phyloP scores from a whole-genome alignment of 1,284 basidiomycete genomes.

The Pisolithus thermaeus region DNA sequence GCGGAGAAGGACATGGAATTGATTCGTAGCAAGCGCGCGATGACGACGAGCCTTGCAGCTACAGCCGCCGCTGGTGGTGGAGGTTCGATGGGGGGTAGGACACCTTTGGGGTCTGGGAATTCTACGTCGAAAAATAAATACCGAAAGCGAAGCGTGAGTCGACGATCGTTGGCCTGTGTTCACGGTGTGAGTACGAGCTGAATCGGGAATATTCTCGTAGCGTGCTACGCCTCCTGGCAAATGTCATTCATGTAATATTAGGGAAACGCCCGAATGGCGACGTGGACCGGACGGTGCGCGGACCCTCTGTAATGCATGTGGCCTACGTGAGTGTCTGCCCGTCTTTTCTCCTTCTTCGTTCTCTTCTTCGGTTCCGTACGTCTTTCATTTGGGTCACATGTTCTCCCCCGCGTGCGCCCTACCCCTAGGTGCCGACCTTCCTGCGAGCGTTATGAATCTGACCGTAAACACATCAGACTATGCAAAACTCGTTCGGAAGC shows the following conservation, averaged over 20 bases:
- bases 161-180: slow-evolving; percentile 6
- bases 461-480: slow-evolving; percentile 45
- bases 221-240: slow-evolving; percentile 76
- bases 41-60: slow-evolving; percentile 44
- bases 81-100: slow-evolving; percentile 19
- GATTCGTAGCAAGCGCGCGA: slow-evolving; percentile 69
- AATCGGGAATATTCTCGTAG: slow-evolving; percentile 33
- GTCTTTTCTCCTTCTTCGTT: neutral
- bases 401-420: too few species aligned
- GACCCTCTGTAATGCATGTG: slow-evolving; percentile 78
- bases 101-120: slow-evolving; percentile 7
- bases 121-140: slow-evolving; percentile 68
- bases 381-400: neutral
- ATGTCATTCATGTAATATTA: slow-evolving; percentile 78
- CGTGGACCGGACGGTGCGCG: slow-evolving; percentile 74
- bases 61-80: slow-evolving; percentile 32
- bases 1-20: slow-evolving; percentile 78
- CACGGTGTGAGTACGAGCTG: slow-evolving; percentile 18
- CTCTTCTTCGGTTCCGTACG: neutral
- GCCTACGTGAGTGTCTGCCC: slow-evolving; percentile 55
- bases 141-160: slow-evolving; percentile 72
- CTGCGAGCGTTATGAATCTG: neutral
- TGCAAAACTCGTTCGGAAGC: slow-evolving; percentile 71
- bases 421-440: too few species aligned
- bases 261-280: slow-evolving; percentile 81